Evolutionary conservation across 768 basidiomycete genomes (phyloP).

Genomic region (Collybia sordida): DNA sequence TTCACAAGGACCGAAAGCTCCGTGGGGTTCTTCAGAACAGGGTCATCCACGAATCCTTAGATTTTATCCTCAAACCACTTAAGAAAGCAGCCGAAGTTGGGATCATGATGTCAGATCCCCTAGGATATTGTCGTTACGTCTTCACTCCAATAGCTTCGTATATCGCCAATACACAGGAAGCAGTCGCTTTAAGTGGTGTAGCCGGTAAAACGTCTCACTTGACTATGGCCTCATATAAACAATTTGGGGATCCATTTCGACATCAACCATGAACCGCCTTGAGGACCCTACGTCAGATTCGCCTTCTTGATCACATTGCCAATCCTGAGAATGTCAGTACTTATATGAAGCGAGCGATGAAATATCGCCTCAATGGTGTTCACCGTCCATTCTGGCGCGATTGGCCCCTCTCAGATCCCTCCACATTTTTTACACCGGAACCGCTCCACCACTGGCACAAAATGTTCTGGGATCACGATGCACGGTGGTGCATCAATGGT

Average conservation of each 20-base stretch:
- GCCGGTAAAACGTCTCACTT: slow-evolving; percentile 27
- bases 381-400: slow-evolving; percentile 37
- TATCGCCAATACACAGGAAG: slow-evolving; percentile 33
- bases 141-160: slow-evolving; percentile 26
- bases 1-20: neutral
- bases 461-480: slow-evolving; percentile 36
- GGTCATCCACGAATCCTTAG: slow-evolving; percentile 26
- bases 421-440: slow-evolving; percentile 32
- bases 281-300: slow-evolving; percentile 18
- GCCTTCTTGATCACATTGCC: slow-evolving; percentile 1
- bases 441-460: slow-evolving; percentile 38
- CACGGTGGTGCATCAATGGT: slow-evolving; percentile 34
- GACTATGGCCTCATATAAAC: slow-evolving; percentile 24
- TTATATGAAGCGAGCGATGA: slow-evolving; percentile 21
- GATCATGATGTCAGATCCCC: slow-evolving; percentile 25
- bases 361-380: slow-evolving; percentile 27
- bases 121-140: slow-evolving; percentile 18
- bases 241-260: slow-evolving; percentile 27
- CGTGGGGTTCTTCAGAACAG: slow-evolving; percentile 23
- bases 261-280: slow-evolving; percentile 21
- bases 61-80: slow-evolving; percentile 24
- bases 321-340: slow-evolving; percentile 22
- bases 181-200: slow-evolving; percentile 25
- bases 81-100: slow-evolving; percentile 27
- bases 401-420: slow-evolving; percentile 31